phyloP scores from a whole-genome alignment of 2,329 filamentous ascomycete species.

The Fusarium annulatum region DNA sequence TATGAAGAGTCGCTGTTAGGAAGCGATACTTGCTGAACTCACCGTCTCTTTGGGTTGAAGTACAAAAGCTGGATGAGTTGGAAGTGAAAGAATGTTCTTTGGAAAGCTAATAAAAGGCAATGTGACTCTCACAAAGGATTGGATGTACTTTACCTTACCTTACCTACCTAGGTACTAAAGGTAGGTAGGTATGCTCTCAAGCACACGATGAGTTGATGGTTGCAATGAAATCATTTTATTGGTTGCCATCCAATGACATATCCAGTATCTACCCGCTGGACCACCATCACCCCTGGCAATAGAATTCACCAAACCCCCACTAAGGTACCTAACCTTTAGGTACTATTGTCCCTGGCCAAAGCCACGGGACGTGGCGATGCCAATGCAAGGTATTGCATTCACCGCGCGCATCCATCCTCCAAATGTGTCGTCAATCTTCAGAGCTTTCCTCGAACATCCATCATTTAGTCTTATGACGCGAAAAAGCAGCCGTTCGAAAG shows the following conservation, averaged over 20 bases:
- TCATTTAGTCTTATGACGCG: background rate
- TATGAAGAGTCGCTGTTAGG: background rate
- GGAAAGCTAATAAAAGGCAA: background rate
- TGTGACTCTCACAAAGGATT: background rate
- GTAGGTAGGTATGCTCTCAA: background rate
- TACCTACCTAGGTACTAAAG: too few species aligned
- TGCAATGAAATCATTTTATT: background rate
- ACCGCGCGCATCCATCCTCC: slow-evolving; percentile 11
- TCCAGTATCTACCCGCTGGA: background rate
- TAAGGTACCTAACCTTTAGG: background rate
- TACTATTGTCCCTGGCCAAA: slow-evolving; percentile 8
- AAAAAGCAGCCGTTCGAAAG: background rate
- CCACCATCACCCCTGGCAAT: background rate
- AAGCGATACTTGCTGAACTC: background rate
- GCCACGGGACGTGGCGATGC: background rate
- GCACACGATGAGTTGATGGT: background rate
- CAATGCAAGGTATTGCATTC: background rate
- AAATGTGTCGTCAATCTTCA: slow-evolving; percentile 34
- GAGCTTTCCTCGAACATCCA: slow-evolving; percentile 2
- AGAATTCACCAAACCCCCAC: background rate
- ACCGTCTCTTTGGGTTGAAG: background rate
- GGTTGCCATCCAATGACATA: background rate
- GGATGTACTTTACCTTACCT: background rate
- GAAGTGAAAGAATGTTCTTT: background rate
- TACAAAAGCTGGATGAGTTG: background rate